A percentile compares a stretch with the other conserved stretches of the same genome.
Conservation (phyloP, 2,329 filamentous ascomycete genomes). For the Sclerotinia glacialis region DNA sequence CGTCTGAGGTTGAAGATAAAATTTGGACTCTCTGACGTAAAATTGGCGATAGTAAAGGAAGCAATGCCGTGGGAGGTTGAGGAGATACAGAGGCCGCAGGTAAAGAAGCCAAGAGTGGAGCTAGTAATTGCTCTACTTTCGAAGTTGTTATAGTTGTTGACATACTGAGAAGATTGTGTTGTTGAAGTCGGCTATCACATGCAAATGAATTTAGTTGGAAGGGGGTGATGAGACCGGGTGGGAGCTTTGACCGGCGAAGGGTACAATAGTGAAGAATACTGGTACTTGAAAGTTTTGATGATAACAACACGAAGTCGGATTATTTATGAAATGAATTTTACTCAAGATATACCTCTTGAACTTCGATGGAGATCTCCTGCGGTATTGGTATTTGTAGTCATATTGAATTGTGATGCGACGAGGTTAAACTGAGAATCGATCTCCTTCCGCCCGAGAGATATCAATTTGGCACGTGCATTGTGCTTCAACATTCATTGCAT, state of each 20-base stretch:
- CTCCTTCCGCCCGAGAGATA: slow-evolving; percentile 10
- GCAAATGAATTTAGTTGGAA: slow-evolving; percentile 20
- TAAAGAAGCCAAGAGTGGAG: slow-evolving; percentile 58
- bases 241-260: neutral
- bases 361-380: slow-evolving; percentile 20
- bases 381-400: neutral
- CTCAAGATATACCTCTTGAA: slow-evolving; percentile 23
- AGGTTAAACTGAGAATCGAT: slow-evolving; percentile 2
- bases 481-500: neutral
- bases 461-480: neutral
- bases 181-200: slow-evolving; percentile 26
- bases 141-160: slow-evolving; percentile 43
- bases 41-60: slow-evolving; percentile 63
- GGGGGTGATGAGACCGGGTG: neutral
- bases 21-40: slow-evolving; percentile 64
- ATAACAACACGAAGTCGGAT: neutral
- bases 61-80: slow-evolving; percentile 53
- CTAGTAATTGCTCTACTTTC: slow-evolving; percentile 49
- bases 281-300: neutral
- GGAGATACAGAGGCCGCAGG: slow-evolving; percentile 58
- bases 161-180: slow-evolving; percentile 9
- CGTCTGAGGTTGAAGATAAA: slow-evolving; percentile 56
- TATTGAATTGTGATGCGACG: slow-evolving; percentile 3
- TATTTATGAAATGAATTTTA: neutral
- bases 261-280: neutral